Percentiles rank a stretch among this genome's conserved stretches.
These are phyloP conservation scores for Sphagnum contortum DNA, from an alignment of 225 moss, liverwort and hornwort genomes.

Conservation along the genomic window DNA sequence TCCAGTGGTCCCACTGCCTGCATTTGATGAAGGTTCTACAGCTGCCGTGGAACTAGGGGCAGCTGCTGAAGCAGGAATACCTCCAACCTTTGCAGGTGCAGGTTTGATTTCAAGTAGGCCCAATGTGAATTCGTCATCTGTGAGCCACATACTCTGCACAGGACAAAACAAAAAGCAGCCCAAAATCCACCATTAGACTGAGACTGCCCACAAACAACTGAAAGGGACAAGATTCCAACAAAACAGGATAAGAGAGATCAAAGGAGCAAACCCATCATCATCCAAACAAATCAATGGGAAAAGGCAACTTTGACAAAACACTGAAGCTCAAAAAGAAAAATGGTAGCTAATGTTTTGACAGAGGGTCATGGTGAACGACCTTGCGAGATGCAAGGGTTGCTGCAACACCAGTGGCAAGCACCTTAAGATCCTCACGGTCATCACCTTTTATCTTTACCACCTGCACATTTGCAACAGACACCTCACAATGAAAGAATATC, in stretches of 20 bases:
- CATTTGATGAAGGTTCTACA: slow-evolving; percentile 25
- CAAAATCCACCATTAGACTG: not conserved
- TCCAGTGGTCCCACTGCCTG: slow-evolving; percentile 16
- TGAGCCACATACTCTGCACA: slow-evolving; percentile 82
- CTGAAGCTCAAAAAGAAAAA: too few relatives aligned
- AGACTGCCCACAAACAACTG: too few relatives aligned
- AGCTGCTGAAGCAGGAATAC: slow-evolving; percentile 32
- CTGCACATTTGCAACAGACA: slow-evolving; percentile 25
- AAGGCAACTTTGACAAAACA: too few relatives aligned
- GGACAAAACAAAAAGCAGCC: not conserved
- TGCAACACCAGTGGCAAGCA: slow-evolving; percentile 91
- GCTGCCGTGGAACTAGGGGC: slow-evolving; percentile 33
- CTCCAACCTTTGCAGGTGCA: slow-evolving; percentile 48
- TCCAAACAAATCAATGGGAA: too few relatives aligned
- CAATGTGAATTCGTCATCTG: slow-evolving; percentile 94
- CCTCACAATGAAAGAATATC: not conserved
- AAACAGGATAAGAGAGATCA: too few relatives aligned
- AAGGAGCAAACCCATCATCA: too few relatives aligned
- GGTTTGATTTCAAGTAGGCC: slow-evolving; percentile 81
- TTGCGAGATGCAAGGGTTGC: slow-evolving; percentile 95
- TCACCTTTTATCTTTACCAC: slow-evolving; percentile 89
- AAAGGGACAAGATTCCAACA: too few relatives aligned
- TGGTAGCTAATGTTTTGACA: too few relatives aligned
- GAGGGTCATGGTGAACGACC: slow-evolving; percentile 20
- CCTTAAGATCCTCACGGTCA: slow-evolving; percentile 97